Evolutionary conservation across 31 red algal species (phyloP).

Genomic region (Endocladia muricata): DNA sequence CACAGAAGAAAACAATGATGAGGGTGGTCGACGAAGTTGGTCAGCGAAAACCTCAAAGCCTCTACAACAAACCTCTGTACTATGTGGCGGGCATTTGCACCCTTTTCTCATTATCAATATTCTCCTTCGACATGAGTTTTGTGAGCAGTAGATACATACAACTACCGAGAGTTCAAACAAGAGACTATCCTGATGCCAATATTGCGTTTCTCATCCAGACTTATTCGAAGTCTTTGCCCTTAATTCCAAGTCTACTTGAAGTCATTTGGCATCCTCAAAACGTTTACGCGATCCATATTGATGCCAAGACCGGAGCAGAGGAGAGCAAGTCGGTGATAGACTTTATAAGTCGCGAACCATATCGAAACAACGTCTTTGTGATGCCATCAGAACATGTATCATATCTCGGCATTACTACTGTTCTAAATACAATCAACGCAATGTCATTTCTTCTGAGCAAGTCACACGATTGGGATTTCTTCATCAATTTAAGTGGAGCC

Average conservation of each 20-base stretch:
- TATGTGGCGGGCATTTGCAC: too few relatives aligned
- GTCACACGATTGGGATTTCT: conserved; percentile 55
- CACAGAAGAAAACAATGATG: too few relatives aligned
- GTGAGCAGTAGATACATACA: too few relatives aligned
- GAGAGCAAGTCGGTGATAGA: too few relatives aligned
- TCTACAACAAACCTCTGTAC: too few relatives aligned
- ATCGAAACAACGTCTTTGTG: conserved; percentile 42
- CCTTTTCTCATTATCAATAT: too few relatives aligned
- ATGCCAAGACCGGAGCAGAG: conserved; percentile 37
- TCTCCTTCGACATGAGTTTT: too few relatives aligned
- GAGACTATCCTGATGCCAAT: too few relatives aligned
- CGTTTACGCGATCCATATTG: conserved; percentile 76
- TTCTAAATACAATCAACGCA: conserved; percentile 71
- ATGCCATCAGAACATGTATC: conserved; percentile 56
- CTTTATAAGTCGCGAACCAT: too few relatives aligned
- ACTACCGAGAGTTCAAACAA: too few relatives aligned
- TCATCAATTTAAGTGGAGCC: conserved; percentile 74
- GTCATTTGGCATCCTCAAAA: conserved; percentile 67
- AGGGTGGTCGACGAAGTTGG: too few relatives aligned
- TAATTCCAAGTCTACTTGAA: conserved; percentile 59
- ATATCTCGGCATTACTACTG: conserved; percentile 69
- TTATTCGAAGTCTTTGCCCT: conserved; percentile 11
- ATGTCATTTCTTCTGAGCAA: conserved; percentile 41
- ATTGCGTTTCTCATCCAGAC: conserved; percentile 86
- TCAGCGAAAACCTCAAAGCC: too few relatives aligned